Base-by-base conservation (phyloP, 2,329 filamentous ascomycete genomes). In the Penicillium thymicola region DNA sequence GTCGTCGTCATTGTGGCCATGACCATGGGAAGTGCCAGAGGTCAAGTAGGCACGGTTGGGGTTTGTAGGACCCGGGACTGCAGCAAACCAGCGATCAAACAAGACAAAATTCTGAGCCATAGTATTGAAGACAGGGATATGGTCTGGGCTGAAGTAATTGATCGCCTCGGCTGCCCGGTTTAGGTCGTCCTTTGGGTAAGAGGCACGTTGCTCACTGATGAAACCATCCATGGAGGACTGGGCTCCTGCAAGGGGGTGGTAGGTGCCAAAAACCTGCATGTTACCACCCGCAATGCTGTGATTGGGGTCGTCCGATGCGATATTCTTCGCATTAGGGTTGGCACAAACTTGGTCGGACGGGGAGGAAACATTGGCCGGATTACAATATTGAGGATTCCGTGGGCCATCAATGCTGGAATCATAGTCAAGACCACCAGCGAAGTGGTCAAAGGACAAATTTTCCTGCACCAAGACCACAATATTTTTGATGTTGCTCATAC, bases 401-500 rank as follows among this genome's bases (percentile, higher is more conserved):
- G 70, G 58, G 13, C 72, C 73, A 61, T 78, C 70, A 28, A 77
- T 76, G 4, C 63, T 60, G 5, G 65, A 34, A 44, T 68, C 71
- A 57, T 77, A 76, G 27, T 59, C 69, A 18, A 77, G 66, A 28
- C 76, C 76, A 32, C 76, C 76, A 16, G 73, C 70, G 28, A 77
- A 72, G 51, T 71, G 74, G 58, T 78, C 76, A 46, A 74, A 73
- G 0, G 71, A 72, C 27, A 76, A 67, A 59, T 77, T 77, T 54
- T 77, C 75, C 63, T 76, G 70, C 10, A 79, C 76, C 18, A 81
- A 67, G 27, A 80, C 74, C 45, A 81, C 78, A 6, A 79, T 77
- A 60, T 78, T 77, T 66, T 79, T 79, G 66, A 81, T 80, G 54
- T 75, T 76, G 37, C 50, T 60, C 28, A 59, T 42, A 36, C 59